Percentiles rank a stretch among this genome's conserved stretches.
These are phyloP conservation scores for Waltergamsia citrina DNA, from an alignment of 2,329 filamentous ascomycete species.

Conservation along the genomic window DNA sequence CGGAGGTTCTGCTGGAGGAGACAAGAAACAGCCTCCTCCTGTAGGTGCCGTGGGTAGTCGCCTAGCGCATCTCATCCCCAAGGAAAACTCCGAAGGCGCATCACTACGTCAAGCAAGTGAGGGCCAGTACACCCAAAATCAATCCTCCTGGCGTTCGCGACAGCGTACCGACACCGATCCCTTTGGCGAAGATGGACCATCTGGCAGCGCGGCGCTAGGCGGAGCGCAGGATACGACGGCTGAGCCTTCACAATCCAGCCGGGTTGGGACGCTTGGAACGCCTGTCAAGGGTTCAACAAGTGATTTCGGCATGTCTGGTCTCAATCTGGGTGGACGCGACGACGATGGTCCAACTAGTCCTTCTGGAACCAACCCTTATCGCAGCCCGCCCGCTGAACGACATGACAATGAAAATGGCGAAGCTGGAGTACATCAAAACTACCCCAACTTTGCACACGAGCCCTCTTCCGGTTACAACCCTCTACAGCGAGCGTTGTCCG, in stretches of 20 bases:
- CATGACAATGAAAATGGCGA: conserved; percentile 56
- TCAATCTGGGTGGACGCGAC: conserved; percentile 46
- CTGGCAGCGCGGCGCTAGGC: conserved; percentile 64
- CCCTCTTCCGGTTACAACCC: conserved; percentile 41
- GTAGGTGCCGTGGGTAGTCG: conserved; percentile 68
- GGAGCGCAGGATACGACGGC: conserved; percentile 58
- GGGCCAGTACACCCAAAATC: conserved; percentile 27
- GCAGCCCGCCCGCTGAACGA: conserved; percentile 74
- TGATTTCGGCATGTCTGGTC: conserved; percentile 55
- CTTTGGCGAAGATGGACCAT: conserved; percentile 57
- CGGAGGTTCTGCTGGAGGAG: conserved; percentile 48
- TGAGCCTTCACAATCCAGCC: conserved; percentile 16
- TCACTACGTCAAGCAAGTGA: conserved; percentile 34
- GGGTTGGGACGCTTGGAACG: conserved; percentile 38
- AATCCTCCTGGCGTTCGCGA: conserved; percentile 46
- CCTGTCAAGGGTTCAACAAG: conserved; percentile 43
- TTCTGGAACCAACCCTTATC: conserved; percentile 92
- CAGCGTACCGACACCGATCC: conserved; percentile 67
- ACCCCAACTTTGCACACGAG: conserved; percentile 17
- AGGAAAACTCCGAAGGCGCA: conserved; percentile 61
- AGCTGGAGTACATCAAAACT: background rate
- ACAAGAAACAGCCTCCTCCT: conserved; percentile 58
- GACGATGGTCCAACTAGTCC: conserved; percentile 72
- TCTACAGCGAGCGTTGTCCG: conserved; percentile 39
- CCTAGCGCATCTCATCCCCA: conserved; percentile 75